phyloP scores from a whole-genome alignment of 768 basidiomycete genomes.

The Pleurotus ostreatus region DNA sequence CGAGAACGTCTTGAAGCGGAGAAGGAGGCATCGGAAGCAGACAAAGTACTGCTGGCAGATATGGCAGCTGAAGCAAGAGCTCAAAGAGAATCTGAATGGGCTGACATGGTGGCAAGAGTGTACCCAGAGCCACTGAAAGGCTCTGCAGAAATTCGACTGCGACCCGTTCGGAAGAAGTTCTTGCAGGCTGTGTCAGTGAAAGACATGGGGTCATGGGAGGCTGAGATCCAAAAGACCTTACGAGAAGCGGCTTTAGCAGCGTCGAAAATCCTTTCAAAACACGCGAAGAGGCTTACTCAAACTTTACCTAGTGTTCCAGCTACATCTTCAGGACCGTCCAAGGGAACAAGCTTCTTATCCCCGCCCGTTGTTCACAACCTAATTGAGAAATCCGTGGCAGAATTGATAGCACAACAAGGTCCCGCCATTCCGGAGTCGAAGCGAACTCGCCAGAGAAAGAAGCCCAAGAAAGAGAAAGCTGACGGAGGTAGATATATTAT shows the following conservation, averaged over 20 bases:
- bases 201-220: conserved; percentile 58
- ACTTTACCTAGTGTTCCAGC: neutral
- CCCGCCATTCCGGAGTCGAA: conserved; percentile 28
- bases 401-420: conserved; percentile 49
- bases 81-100: conserved; percentile 66
- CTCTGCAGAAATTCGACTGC: conserved; percentile 45
- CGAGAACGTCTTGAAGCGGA: conserved; percentile 28
- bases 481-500: conserved; percentile 15
- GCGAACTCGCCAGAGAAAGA: conserved; percentile 19
- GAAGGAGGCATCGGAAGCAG: conserved; percentile 35
- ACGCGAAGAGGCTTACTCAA: conserved; percentile 13
- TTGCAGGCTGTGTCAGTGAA: conserved; percentile 51
- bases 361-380: conserved; percentile 38
- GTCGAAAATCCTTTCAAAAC: conserved; percentile 34
- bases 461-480: conserved; percentile 28
- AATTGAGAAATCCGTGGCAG: conserved; percentile 48
- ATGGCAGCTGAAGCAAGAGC: conserved; percentile 62
- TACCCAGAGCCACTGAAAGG: conserved; percentile 51
- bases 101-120: conserved; percentile 45
- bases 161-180: conserved; percentile 52
- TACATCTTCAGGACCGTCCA: conserved; percentile 9
- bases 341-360: conserved; percentile 22
- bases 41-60: conserved; percentile 47
- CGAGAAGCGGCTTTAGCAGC: conserved; percentile 50
- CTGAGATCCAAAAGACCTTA: conserved; percentile 51